Conservation (phyloP, 768 basidiomycete species). For the Mycena filopes region DNA sequence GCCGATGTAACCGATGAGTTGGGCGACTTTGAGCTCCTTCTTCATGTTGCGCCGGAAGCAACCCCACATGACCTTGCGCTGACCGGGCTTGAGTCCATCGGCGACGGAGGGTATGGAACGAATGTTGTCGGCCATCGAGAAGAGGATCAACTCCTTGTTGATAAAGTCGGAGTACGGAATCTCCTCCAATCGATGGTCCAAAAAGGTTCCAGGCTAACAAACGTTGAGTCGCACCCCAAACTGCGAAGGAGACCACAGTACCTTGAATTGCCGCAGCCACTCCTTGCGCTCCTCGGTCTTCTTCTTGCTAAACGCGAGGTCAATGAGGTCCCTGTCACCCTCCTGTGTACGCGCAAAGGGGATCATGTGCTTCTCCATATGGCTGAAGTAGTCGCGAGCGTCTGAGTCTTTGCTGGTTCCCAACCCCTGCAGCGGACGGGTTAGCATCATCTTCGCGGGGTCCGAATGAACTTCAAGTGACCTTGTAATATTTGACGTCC, state of each 20-base stretch:
- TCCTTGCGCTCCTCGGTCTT: slow-evolving; percentile 99
- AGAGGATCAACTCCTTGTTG: slow-evolving; percentile 96
- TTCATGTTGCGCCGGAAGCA: slow-evolving; percentile 96
- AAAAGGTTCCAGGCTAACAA: slow-evolving; percentile 83
- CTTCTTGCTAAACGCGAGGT: slow-evolving; percentile 99
- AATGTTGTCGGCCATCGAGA: slow-evolving; percentile 99
- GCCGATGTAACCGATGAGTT: slow-evolving; percentile 94
- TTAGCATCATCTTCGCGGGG: slow-evolving; percentile 23
- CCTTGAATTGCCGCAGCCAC: slow-evolving; percentile 95
- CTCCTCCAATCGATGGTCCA: slow-evolving; percentile 88
- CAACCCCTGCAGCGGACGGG: slow-evolving; percentile 73
- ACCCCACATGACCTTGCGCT: slow-evolving; percentile 95
- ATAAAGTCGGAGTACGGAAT: slow-evolving; percentile 95
- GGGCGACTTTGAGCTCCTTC: slow-evolving; percentile 93
- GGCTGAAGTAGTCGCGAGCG: slow-evolving; percentile 91
- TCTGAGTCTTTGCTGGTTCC: slow-evolving; percentile 93
- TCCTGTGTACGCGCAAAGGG: slow-evolving; percentile 85
- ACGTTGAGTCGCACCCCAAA: slow-evolving; percentile 1
- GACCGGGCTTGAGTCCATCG: slow-evolving; percentile 97
- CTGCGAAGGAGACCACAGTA: slow-evolving; percentile 38
- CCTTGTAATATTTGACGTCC: slow-evolving; percentile 98
- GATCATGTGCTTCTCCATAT: slow-evolving; percentile 95
- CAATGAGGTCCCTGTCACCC: slow-evolving; percentile 90
- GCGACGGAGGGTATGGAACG: slow-evolving; percentile 96
- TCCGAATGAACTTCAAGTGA: slow-evolving; percentile 43